Base-by-base conservation (phyloP, 2,329 filamentous ascomycete species). In the Talaromyces islandicus region DNA sequence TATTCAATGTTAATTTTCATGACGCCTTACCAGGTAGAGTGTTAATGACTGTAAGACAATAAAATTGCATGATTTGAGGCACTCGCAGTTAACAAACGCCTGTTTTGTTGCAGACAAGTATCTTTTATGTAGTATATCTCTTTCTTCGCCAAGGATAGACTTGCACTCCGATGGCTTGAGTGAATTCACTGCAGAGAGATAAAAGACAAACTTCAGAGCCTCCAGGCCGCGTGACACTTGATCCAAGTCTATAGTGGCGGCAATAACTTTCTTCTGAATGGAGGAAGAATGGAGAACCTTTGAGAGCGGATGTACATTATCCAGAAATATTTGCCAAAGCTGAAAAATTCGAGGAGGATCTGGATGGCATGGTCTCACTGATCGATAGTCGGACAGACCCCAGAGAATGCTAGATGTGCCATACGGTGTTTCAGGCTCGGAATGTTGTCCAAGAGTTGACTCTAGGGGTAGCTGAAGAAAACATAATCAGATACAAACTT, bases 241-340 rank as follows among this genome's bases (percentile, higher is more conserved):
- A 38, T 32, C 27, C 9, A 46, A 19, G 21, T 43, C 19, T n/a
- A 24, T 10, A 7, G 32, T 54, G 3, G 52, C 57, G 1, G 30
- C 46, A 19, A 55, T 30, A 24, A 59, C 51, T 19, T 54, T 25
- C 19, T 21, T 54, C 10, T 59, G 57, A 3, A 50, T 25, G 5
- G 51, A 55, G 0, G 57, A 38, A 7, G 24, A 21, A 5, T 59
- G 57, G 21, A 54, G 24, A 7, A 51, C 10, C 41, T 59, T 59
- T 24, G 46, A 41, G 12, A 59, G 38, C 12, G 52, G 52, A 41
- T 59, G 19, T n/a, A 59, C 30, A 29, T 35, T 48, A 30, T 59
- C 51, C 10, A 59, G 11, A 54, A 55, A 55, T 27, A 53, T 48
- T 17, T 59, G 57, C 57, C 57, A 59, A 32, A 59, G 41, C 19